Evolutionary conservation across 305 asterid species (phyloP), one percentile per base, ranked within the genome.

Genomic region (Euphrasia arctica): DNA sequence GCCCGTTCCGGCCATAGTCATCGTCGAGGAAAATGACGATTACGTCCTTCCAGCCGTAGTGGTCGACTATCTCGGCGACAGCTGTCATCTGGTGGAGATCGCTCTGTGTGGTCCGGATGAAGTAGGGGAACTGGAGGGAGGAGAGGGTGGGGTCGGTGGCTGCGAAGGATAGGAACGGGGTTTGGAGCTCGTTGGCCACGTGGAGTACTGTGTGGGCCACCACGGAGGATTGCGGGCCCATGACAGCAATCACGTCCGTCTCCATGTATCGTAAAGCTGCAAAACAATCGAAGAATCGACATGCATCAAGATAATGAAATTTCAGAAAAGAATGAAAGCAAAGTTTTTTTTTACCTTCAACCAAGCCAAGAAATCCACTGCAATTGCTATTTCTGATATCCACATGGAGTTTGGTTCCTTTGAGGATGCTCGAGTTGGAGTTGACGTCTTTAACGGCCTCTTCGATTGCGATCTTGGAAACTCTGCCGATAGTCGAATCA

Each of bases 361-460:
- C 64, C 89, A 90, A 75, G 78, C 96, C 95, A 76, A 85, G 77
- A 72, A 93, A 90, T 8, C 95, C 95, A 83, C 86, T 88, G 92
- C 96, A 93, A 55, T 79, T 93, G 69, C 96, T 77, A 69, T 79
- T 77, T 45, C 68, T 77, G 70, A 80, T 65, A 29, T 64, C 59
- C 49, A 90, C 75, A 29, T 68, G 66, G 55, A 93, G 80, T 74
- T 75, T 68, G 8, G 95, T 83, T 58, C 91, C 95, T 2, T 15
- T 72, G 62, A 93, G 96, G 59, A 90, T 77, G 59, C 74, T 80
- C 0, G 96, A 75, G 72, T 93, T 63, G 48, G 83, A 68, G 68
- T 93, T 93, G 58, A 93, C 88, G 74, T 90, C 97, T 77, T 86
- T 88, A 39, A 90, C 95, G 27, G 95, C 99, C 82, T 86, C 97